Base-by-base conservation (phyloP, 192 early-diverging fungal genomes). In the Coemansia sp. region DNA sequence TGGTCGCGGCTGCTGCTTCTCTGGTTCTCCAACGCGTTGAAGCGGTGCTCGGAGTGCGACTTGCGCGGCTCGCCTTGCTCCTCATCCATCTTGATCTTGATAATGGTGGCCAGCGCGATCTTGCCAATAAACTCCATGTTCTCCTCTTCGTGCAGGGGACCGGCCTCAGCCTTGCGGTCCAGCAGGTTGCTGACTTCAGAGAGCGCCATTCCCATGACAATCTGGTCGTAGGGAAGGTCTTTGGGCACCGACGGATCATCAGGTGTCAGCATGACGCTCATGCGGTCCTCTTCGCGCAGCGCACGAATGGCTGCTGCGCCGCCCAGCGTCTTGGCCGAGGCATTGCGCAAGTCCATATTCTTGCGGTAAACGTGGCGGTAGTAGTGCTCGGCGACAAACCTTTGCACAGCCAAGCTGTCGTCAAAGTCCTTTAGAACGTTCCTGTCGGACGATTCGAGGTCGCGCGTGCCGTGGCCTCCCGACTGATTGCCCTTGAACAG, bases 1-100 rank as follows among this genome's bases (percentile, higher is more conserved):
- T 6, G 0, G 15, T 25, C 23, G 9, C 49, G 49, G 17, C 17
- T 8, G 6, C 23, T 25, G 49, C 49, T 25, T 3, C 23, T 2
- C 9, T 14, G 49, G 22, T 25, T 22, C 7, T 45, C 52, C 19
- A 33, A 38, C 35, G 55, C 36, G 40, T 25, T 5, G 20, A 45
- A 5, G 34, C 59, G 59, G 5, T 60, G 59, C 22, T 45, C 38
- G 29, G 36, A 60, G 38, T 14, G 38, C 10, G 59, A 33, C 55
- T 57, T 57, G 55, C 55, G 55, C 5, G 55, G 55, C 0, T 13
- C 34, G 6, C 32, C 55, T 25, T 52, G 17, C 46, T 74, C 72
- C 60, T 80, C 77, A 32, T 80, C 77, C 54, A 80, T 71, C 60
- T 74, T 74, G 54, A 80, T 71, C 67, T 74, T 71, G 59, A 80